Base-by-base conservation (phyloP, 345 rosid genomes). In the Populus alba region DNA sequence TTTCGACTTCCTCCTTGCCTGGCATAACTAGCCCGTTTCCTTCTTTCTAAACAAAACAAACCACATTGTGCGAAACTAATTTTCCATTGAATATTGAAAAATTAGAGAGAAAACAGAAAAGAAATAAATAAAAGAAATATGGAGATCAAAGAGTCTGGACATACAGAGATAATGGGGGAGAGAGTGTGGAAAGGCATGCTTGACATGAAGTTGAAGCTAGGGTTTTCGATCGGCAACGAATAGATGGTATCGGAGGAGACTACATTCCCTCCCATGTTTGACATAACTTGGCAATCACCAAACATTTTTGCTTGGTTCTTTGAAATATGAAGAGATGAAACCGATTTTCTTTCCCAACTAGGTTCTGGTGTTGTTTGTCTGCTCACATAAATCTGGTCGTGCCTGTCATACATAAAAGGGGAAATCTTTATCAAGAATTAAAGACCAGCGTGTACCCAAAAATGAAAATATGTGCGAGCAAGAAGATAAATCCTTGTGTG, bases 1-100 rank as follows among this genome's bases (percentile, higher is more conserved):
- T 92, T 66, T 90, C 93, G 88, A 91, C 82, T 78, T 93, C 99
- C 57, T 93, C 97, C 77, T 84, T 89, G 22, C 87, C 87, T 71
- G 84, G 77, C 62, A 78, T 63, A 86, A 84, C 71, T 77, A 88
- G 70, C 70, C 88, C 90, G 27, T 80, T 87, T 82, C 93, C 97
- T 70, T 93, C 99, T 80, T 95, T 91, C 93, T 92, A 45, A 16
- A 43, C 23, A 3, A 35, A 77, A 62, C 18, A 25, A 72, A 23
- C 38, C 55, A 37, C 37, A 53, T 39, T 20, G 22, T 29, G 8
- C 18, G 38, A 41, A 20, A 31, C 37, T 33, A 33, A 61, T 5
- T 23, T 9, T 18, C n/a, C 15, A 10, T 7, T 25, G 3, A 15
- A 27, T 27, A 27, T 22, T 5, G 31, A 4, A 38, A 11, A 51